These are phyloP conservation scores for Pseudoneurospora amorphoporcata DNA, from an alignment of 495 filamentous ascomycete species.

Conservation along the genomic window DNA sequence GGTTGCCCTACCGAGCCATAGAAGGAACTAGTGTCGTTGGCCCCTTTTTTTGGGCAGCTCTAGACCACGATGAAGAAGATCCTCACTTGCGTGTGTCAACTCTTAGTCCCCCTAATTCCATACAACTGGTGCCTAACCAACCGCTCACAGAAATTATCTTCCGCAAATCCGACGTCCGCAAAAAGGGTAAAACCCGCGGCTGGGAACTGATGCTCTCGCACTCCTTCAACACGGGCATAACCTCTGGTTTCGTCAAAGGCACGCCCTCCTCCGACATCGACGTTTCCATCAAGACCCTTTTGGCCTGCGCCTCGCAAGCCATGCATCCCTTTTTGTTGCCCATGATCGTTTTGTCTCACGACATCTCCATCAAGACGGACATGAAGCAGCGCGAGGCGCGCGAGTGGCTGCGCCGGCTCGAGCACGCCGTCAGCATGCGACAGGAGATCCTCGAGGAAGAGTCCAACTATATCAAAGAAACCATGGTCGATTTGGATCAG, in stretches of 20 bases:
- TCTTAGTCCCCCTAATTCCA: background rate
- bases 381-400: slow-evolving; percentile 45
- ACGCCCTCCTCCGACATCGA: slow-evolving; percentile 40
- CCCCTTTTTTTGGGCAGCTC: slow-evolving; percentile 46
- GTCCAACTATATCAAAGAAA: slow-evolving; percentile 31
- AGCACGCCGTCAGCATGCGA: slow-evolving; percentile 48
- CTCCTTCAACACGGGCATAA: slow-evolving; percentile 38
- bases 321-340: slow-evolving; percentile 46
- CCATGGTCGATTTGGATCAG: slow-evolving; percentile 41
- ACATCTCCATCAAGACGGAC: slow-evolving; percentile 37
- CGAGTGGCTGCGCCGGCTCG: slow-evolving; percentile 44
- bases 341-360: slow-evolving; percentile 41
- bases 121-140: background rate
- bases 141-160: slow-evolving; percentile 38
- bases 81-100: slow-evolving; percentile 38
- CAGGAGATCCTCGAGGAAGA: slow-evolving; percentile 41
- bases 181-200: slow-evolving; percentile 45
- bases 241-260: slow-evolving; percentile 44
- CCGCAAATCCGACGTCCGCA: slow-evolving; percentile 47
- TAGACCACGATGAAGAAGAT: slow-evolving; percentile 40
- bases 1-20: slow-evolving; percentile 41
- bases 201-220: slow-evolving; percentile 51
- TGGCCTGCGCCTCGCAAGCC: slow-evolving; percentile 31
- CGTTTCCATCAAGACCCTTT: slow-evolving; percentile 34
- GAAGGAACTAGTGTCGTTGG: slow-evolving; percentile 42